phyloP scores from a whole-genome alignment of 2,329 filamentous ascomycete species.

The Aspergillus piperis region DNA sequence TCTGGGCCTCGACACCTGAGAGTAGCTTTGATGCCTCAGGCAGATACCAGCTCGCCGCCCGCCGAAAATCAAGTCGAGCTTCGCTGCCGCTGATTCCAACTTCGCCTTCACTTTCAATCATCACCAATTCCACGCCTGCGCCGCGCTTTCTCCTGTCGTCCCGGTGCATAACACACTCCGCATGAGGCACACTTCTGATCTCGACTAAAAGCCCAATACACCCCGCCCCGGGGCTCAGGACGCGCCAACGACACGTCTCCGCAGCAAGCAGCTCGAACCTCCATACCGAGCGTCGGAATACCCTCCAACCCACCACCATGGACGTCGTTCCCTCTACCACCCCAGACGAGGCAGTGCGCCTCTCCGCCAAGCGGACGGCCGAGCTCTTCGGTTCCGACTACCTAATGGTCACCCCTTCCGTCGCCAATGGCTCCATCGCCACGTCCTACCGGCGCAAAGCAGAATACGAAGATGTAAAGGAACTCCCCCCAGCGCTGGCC shows the following conservation, averaged over 20 bases:
- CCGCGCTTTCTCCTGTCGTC: neutral
- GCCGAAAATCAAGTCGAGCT: constrained; percentile 14
- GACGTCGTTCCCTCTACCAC: constrained; percentile 32
- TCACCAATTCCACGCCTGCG: neutral
- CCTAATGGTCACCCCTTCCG: constrained; percentile 46
- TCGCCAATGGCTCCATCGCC: constrained; percentile 45
- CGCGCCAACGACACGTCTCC: constrained; percentile 19
- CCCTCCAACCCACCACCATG: constrained; percentile 26
- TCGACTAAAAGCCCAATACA: neutral
- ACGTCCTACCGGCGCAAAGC: constrained; percentile 48
- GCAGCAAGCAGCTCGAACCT: neutral
- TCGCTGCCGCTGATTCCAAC: constrained; percentile 1
- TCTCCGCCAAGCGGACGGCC: constrained; percentile 48
- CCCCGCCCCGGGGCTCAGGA: constrained; percentile 16
- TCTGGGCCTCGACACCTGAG: constrained; percentile 8
- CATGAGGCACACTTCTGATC: neutral
- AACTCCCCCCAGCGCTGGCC: constrained; percentile 74
- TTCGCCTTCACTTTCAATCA: neutral
- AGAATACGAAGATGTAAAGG: constrained; percentile 77
- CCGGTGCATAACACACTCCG: neutral
- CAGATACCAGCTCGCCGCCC: constrained; percentile 10
- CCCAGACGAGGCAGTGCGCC: constrained; percentile 42
- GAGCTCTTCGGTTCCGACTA: constrained; percentile 52
- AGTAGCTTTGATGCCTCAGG: constrained; percentile 12
- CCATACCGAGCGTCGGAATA: neutral